Evolutionary conservation across 106 monocot species (phyloP).

Genomic region (Dendrobium nobile): DNA sequence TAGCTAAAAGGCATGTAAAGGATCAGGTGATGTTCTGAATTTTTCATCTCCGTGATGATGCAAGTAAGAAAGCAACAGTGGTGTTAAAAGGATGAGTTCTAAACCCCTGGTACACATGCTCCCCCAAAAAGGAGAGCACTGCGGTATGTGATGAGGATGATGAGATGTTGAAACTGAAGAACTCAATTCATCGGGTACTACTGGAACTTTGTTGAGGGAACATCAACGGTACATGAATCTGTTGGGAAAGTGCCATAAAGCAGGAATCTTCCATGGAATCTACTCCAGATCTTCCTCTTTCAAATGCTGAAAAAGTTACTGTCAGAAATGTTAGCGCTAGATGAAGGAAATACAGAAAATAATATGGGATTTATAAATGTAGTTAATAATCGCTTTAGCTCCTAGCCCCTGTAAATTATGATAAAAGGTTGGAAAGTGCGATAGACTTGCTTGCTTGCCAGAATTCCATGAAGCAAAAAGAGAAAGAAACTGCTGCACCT

Average conservation of each 20-base stretch:
- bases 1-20: not conserved
- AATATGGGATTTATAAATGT: not conserved
- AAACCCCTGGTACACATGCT: constrained; percentile 7
- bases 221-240: constrained; percentile 17
- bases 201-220: constrained; percentile 15
- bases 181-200: constrained; percentile 48
- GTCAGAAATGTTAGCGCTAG: constrained; percentile 20
- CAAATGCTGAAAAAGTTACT: constrained; percentile 13
- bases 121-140: constrained; percentile 50
- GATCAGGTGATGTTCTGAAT: not conserved
- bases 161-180: constrained; percentile 42
- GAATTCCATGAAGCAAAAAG: constrained; percentile 25
- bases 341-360: constrained; percentile 20
- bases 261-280: not conserved
- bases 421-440: constrained; percentile 19
- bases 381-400: constrained; percentile 8
- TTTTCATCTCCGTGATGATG: not conserved
- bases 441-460: constrained; percentile 3
- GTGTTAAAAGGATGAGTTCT: not conserved
- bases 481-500: constrained; percentile 12
- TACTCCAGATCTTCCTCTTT: not conserved
- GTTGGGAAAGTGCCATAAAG: constrained; percentile 5
- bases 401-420: constrained; percentile 16
- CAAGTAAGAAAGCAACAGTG: not conserved
- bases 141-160: constrained; percentile 40